Base-by-base conservation (phyloP, 1,284 basidiomycete genomes). In the Phellopilus nigrolimitatus region DNA sequence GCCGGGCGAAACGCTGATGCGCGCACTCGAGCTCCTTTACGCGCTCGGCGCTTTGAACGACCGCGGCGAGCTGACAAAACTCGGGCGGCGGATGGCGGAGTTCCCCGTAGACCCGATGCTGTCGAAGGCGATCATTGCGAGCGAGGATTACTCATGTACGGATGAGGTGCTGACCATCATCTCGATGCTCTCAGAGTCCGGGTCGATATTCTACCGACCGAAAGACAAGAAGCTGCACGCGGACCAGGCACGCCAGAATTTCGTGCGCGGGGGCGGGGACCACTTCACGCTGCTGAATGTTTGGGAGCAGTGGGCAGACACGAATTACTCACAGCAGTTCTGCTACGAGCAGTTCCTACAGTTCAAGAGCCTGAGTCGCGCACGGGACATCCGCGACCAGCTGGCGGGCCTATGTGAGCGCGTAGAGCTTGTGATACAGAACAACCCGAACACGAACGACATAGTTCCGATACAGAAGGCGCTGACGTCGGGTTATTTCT, bases 61-160 rank as follows among this genome's bases (percentile, higher is more conserved):
- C 66, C 78, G 89, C 54, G 97, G 97, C 10, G 95, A 99, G 67
- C 69, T 99, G 57, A 99, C 97, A 9, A 94, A 97, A 64, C 78
- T 99, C 22, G 97, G 97, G 1, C 77, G 97, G 51, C 74, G 94
- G 43, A 99, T 99, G 97, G 95, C 95, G 3, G 97, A 99, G 66
- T 99, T 99, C 69, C 95, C 95, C 4, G 91, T 98, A 33, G 97
- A 99, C 63, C 97, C 97, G 2, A 97, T 97, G 88, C 72, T 99
- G 60, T 92, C 89, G 36, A 98, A 98, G 68, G 84, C 90, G 1
- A 97, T 99, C 64, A 92, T 99, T 56, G 90, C 92, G 33, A 95
- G 91, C 62, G 97, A 98, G 66, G 79, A 87, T 57, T 97, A 93
- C 70, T 73, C 78, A n/a, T 98, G 95, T 67, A 98, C 95, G 0